phyloP scores from a whole-genome alignment of 2,329 filamentous ascomycete species.

The Fusarium sp. region DNA sequence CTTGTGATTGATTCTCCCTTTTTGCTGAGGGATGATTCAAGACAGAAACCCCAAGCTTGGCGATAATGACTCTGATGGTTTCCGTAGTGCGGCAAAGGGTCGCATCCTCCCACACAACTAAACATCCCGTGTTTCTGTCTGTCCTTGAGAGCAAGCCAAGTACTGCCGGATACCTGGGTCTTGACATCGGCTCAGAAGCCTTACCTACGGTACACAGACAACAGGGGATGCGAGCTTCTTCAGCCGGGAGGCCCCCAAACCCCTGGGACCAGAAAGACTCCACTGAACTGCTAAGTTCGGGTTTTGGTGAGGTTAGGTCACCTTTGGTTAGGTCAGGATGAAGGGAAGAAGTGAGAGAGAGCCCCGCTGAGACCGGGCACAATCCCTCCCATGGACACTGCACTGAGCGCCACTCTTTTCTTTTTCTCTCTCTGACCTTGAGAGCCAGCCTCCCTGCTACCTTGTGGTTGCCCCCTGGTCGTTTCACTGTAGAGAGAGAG shows the following conservation, averaged over 20 bases:
- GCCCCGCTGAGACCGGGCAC: conserved; percentile 30
- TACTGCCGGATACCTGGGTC: conserved; percentile 15
- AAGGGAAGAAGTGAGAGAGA: neutral
- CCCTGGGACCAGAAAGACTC: conserved; percentile 8
- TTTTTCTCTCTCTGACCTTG: neutral
- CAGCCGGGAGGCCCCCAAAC: conserved; percentile 14
- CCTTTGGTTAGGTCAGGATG: neutral
- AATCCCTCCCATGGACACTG: conserved; percentile 21
- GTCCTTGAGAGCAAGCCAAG: neutral
- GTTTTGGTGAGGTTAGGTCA: conserved; percentile 13
- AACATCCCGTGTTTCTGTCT: neutral
- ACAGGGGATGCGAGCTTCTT: conserved; percentile 28
- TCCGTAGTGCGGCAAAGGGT: conserved; percentile 22
- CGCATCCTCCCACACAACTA: conserved; percentile 13
- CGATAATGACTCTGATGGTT: neutral
- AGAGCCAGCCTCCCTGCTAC: conserved; percentile 13
- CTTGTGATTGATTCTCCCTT: conserved; percentile 7
- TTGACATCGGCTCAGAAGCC: conserved; percentile 16
- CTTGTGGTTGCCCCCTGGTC: conserved; percentile 17
- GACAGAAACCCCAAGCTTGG: neutral
- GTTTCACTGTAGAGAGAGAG: conserved; percentile 13
- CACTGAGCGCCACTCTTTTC: conserved; percentile 21
- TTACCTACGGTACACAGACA: conserved; percentile 24
- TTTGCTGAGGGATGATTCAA: conserved; percentile 4
- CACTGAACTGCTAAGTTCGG: conserved; percentile 23